Percentiles rank a stretch among this genome's conserved stretches.
Evolutionary conservation across 257 asterid species (phyloP).

Genomic region (Nicotiana tomentosiformis): DNA sequence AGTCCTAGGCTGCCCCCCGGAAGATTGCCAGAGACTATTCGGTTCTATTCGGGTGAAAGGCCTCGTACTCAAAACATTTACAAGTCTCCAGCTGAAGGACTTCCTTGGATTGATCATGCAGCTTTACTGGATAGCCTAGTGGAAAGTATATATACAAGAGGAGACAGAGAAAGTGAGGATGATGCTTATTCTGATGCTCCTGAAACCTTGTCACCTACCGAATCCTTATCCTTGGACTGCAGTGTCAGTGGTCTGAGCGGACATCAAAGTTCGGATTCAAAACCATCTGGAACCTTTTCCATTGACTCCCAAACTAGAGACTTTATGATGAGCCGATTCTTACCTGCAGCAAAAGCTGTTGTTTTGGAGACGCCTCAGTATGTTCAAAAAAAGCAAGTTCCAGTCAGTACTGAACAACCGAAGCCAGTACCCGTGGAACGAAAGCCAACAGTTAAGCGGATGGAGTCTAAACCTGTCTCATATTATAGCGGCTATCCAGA

Average conservation of each 20-base stretch:
- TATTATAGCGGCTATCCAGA: conserved; percentile 28
- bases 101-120: conserved; percentile 60
- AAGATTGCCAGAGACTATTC: conserved; percentile 35
- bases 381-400: conserved; percentile 40
- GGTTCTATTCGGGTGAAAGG: conserved; percentile 54
- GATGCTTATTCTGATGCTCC: conserved; percentile 56
- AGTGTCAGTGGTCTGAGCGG: conserved; percentile 74
- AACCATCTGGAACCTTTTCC: conserved; percentile 51
- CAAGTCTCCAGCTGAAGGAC: conserved; percentile 39
- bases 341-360: conserved; percentile 89
- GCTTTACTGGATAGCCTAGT: conserved; percentile 59
- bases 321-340: conserved; percentile 83
- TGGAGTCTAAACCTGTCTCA: conserved; percentile 27
- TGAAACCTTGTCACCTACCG: conserved; percentile 44
- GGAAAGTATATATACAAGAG: conserved; percentile 50
- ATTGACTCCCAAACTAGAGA: conserved; percentile 62
- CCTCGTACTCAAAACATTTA: conserved; percentile 31
- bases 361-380: conserved; percentile 63
- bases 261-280: conserved; percentile 33
- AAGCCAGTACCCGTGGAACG: conserved; percentile 47
- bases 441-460: conserved; percentile 45
- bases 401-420: conserved; percentile 30
- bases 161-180: conserved; percentile 46
- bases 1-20: conserved; percentile 76
- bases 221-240: conserved; percentile 48